Evolutionary conservation across 495 filamentous ascomycete genomes (phyloP).

Genomic region (Podospora didyma): DNA sequence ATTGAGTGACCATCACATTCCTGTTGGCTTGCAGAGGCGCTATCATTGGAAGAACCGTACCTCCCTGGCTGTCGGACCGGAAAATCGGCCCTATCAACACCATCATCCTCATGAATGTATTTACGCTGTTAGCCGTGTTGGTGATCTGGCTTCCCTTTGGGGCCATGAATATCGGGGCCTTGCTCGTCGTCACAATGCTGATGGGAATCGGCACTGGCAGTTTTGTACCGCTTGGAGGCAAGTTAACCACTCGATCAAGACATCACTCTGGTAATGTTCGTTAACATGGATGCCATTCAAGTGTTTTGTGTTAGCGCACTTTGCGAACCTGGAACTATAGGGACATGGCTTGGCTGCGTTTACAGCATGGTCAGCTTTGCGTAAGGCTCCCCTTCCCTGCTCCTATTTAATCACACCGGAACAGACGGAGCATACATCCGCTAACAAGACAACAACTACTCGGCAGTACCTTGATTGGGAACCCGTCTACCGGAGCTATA

Average conservation of each 20-base stretch:
- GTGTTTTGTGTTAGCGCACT: slow-evolving; percentile 27
- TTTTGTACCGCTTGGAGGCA: slow-evolving; percentile 27
- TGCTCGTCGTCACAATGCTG: slow-evolving; percentile 20
- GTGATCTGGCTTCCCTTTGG: slow-evolving; percentile 25
- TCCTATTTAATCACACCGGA: too few species aligned
- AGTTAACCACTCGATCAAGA: not conserved
- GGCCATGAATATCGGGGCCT: slow-evolving; percentile 6
- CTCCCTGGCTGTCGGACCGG: slow-evolving; percentile 23
- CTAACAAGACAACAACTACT: not conserved
- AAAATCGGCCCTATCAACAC: slow-evolving; percentile 25
- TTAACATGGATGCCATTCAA: not conserved
- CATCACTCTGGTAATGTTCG: not conserved
- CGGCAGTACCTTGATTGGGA: slow-evolving; percentile 21
- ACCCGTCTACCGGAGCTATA: slow-evolving; percentile 21
- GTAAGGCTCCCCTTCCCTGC: slow-evolving; percentile 10
- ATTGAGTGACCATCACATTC: not conserved
- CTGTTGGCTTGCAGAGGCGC: slow-evolving; percentile 17
- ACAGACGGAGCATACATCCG: too few species aligned
- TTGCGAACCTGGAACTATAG: slow-evolving; percentile 13
- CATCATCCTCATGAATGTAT: slow-evolving; percentile 21
- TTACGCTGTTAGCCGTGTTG: slow-evolving; percentile 20
- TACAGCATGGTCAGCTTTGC: slow-evolving; percentile 25
- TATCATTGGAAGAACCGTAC: slow-evolving; percentile 21
- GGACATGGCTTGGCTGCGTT: slow-evolving; percentile 25
- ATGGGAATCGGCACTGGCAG: slow-evolving; percentile 29